phyloP scores from a whole-genome alignment of 352 stramenopile genomes.

The Phytophthora tentaculata region DNA sequence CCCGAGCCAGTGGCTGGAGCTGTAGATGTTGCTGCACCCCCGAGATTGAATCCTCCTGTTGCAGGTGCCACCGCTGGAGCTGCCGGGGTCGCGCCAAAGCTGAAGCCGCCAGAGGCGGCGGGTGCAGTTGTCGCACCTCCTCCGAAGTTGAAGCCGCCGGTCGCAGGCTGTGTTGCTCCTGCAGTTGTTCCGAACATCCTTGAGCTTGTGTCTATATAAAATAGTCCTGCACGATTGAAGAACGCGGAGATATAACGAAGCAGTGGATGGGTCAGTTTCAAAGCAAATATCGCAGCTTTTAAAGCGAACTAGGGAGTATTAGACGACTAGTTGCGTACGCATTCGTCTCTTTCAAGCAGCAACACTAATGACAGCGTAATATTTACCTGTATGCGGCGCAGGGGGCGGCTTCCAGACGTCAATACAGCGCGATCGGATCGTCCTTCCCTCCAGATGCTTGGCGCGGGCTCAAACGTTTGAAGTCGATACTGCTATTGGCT shows the following conservation, averaged over 20 bases:
- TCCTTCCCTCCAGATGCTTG: slow-evolving; percentile 34
- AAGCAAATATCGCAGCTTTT: slow-evolving; percentile 10
- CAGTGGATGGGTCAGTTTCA: not conserved
- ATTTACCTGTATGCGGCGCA: slow-evolving; percentile 23
- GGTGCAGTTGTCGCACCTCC: slow-evolving; percentile 24
- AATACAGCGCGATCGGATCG: not conserved
- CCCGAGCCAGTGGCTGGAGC: slow-evolving; percentile 34
- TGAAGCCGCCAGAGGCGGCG: slow-evolving; percentile 30
- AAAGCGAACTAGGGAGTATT: not conserved
- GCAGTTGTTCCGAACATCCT: slow-evolving; percentile 64
- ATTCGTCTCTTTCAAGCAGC: not conserved
- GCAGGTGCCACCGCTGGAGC: slow-evolving; percentile 24
- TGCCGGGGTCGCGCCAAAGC: slow-evolving; percentile 33
- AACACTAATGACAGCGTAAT: not conserved
- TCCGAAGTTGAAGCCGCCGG: slow-evolving; percentile 60
- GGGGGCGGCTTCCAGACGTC: slow-evolving; percentile 17
- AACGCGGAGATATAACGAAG: slow-evolving; percentile 7
- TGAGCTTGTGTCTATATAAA: slow-evolving; percentile 1
- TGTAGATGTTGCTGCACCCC: slow-evolving; percentile 21
- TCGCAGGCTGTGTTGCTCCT: slow-evolving; percentile 28
- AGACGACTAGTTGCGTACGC: not conserved
- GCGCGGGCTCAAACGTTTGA: slow-evolving; percentile 16
- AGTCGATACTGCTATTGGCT: slow-evolving; percentile 19
- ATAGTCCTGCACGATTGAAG: slow-evolving; percentile 25
- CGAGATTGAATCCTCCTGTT: slow-evolving; percentile 39